Evolutionary conservation across 1,139 yeast species (phyloP).

Genomic region (Yamadazyma membranifaciens): DNA sequence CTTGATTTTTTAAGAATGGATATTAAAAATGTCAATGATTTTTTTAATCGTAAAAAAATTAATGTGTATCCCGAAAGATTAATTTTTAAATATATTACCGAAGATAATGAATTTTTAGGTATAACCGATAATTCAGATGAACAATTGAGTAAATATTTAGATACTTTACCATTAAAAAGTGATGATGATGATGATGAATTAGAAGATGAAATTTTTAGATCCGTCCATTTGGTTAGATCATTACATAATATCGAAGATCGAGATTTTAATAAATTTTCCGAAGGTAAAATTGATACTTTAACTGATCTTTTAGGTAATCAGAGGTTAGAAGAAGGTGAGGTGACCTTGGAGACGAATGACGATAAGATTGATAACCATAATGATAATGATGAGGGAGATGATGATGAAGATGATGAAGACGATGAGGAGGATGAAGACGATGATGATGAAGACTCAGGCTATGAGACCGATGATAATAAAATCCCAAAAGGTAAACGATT

Average conservation of each 20-base stretch:
- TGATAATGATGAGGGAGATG: constrained; percentile 22
- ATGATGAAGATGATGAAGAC: constrained; percentile 25
- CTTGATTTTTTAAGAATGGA: constrained; percentile 95
- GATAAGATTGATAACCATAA: constrained; percentile 23
- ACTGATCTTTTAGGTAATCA: constrained; percentile 42
- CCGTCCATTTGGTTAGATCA: constrained; percentile 78
- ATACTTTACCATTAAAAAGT: constrained; percentile 50
- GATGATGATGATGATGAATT: constrained; percentile 50
- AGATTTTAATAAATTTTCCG: constrained; percentile 77
- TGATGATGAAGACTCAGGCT: constrained; percentile 30
- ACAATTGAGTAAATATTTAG: constrained; percentile 36
- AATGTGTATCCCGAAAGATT: constrained; percentile 78
- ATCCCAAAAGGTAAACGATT: constrained; percentile 66
- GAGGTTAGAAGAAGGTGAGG: constrained; percentile 1
- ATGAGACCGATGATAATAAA: constrained; percentile 27
- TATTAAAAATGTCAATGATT: constrained; percentile 90
- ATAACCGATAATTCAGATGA: constrained; percentile 41
- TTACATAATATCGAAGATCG: constrained; percentile 78
- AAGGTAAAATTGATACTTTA: constrained; percentile 80
- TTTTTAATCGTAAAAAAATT: constrained; percentile 69
- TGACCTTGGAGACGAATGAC: constrained; percentile 17
- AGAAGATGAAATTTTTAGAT: constrained; percentile 83
- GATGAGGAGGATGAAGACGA: constrained; percentile 31
- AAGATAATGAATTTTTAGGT: constrained; percentile 36
- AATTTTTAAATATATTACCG: constrained; percentile 71